These are phyloP conservation scores for Tricholoma hemisulphureum DNA, from an alignment of 768 basidiomycete genomes.

Conservation along the genomic window DNA sequence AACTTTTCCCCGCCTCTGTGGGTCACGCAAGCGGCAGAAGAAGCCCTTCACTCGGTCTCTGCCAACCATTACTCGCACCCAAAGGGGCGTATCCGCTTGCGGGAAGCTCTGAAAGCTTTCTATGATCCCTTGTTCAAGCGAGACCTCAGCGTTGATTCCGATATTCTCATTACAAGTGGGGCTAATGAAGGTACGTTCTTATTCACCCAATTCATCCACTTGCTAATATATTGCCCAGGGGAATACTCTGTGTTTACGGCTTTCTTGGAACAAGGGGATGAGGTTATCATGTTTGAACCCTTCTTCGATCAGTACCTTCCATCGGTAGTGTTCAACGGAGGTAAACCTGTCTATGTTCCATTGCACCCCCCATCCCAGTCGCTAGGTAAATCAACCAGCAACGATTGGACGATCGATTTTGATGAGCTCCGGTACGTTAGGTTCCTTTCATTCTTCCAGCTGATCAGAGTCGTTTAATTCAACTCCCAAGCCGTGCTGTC, in stretches of 20 bases:
- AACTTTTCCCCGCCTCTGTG: conserved; percentile 84
- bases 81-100: conserved; percentile 81
- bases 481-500: conserved; percentile 63
- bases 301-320: conserved; percentile 97
- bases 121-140: conserved; percentile 71
- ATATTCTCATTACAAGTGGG: conserved; percentile 93
- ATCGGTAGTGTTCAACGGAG: conserved; percentile 91
- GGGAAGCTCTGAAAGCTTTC: conserved; percentile 81
- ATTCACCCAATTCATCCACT: not conserved
- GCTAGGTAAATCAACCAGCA: conserved; percentile 48
- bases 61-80: conserved; percentile 91
- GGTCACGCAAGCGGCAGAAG: conserved; percentile 71
- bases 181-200: conserved; percentile 84
- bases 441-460: not conserved
- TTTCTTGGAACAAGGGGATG: conserved; percentile 88
- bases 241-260: conserved; percentile 93
- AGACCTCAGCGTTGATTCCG: conserved; percentile 76
- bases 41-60: conserved; percentile 59
- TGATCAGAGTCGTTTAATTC: not conserved
- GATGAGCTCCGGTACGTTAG: conserved; percentile 73
- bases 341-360: conserved; percentile 91
- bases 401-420: conserved; percentile 90
- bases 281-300: conserved; percentile 98
- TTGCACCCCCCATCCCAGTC: conserved; percentile 76
- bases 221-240: conserved; percentile 44